These are phyloP conservation scores for Chloropicon primus DNA, from an alignment of 139 green algal genomes.

Conservation along the genomic window DNA sequence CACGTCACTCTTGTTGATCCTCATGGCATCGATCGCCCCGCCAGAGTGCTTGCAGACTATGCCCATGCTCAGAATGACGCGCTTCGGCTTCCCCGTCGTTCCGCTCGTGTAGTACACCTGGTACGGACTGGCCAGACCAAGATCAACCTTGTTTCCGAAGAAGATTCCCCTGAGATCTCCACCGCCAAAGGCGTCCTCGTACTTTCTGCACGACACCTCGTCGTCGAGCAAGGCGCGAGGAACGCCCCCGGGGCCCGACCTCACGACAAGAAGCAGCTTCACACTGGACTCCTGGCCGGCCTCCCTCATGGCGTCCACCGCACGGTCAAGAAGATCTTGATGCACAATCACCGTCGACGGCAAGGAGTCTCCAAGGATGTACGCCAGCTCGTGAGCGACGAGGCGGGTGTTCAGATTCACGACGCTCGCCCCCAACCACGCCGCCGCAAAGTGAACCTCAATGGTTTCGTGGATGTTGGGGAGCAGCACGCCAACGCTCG, in stretches of 20 bases:
- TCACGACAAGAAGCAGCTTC: not conserved
- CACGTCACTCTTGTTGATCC: conserved; percentile 48
- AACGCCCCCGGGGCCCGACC: not conserved
- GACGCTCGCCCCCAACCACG: conserved; percentile 44
- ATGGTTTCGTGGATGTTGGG: conserved; percentile 45
- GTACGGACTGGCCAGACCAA: conserved; percentile 6
- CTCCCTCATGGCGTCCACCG: not conserved
- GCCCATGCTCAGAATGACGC: conserved; percentile 33
- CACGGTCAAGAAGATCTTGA: not conserved
- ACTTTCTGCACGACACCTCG: not conserved
- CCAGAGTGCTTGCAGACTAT: not conserved
- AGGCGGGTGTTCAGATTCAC: conserved; percentile 73
- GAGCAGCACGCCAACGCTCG: conserved; percentile 47
- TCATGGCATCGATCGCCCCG: conserved; percentile 27
- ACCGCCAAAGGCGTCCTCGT: not conserved
- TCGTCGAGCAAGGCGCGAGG: not conserved
- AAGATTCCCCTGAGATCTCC: not conserved
- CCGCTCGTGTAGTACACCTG: conserved; percentile 70
- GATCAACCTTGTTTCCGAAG: not conserved
- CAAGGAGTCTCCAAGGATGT: conserved; percentile 45
- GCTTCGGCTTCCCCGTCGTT: conserved; percentile 74
- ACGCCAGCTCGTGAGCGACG: conserved; percentile 43
- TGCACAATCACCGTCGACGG: not conserved
- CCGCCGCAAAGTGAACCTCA: conserved; percentile 57
- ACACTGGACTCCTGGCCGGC: not conserved